Evolutionary conservation across 116 monocot genomes (phyloP).

Genomic region (Papilionanthe hybrid): DNA sequence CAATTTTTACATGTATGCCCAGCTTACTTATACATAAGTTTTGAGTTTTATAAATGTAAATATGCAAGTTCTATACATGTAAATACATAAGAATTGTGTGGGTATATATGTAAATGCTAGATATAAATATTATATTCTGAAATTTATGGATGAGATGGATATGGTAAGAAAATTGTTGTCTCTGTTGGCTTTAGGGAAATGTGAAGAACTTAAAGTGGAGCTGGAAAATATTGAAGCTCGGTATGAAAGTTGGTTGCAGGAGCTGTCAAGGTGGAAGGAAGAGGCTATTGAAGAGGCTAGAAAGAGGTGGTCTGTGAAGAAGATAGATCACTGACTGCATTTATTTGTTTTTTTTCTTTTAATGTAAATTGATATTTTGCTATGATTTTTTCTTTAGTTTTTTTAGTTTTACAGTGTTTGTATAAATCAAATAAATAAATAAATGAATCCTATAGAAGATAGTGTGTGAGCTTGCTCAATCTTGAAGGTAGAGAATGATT

Average conservation of each 20-base stretch:
- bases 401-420: not conserved
- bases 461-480: not conserved
- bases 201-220: constrained; percentile 31
- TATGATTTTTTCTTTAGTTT: not conserved
- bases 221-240: constrained; percentile 48
- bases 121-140: not conserved
- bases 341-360: not conserved
- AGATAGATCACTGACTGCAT: constrained; percentile 24
- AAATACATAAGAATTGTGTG: no score
- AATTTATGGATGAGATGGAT: not conserved
- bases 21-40: no score
- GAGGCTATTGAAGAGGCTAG: constrained; percentile 40
- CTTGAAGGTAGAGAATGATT: not conserved
- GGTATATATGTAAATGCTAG: no score
- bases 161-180: not conserved
- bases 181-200: constrained; percentile 9
- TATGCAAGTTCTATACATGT: no score
- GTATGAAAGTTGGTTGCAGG: constrained; percentile 31
- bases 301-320: constrained; percentile 39
- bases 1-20: no score
- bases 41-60: no score
- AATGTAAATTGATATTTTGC: not conserved
- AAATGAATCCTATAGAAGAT: not conserved
- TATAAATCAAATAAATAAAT: not conserved
- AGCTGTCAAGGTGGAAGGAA: constrained; percentile 47